A percentile compares a stretch with the other conserved stretches of the same genome.
Evolutionary conservation across 192 early-diverging fungal genomes (phyloP).

Genomic region (Umbelopsis isabellina): DNA sequence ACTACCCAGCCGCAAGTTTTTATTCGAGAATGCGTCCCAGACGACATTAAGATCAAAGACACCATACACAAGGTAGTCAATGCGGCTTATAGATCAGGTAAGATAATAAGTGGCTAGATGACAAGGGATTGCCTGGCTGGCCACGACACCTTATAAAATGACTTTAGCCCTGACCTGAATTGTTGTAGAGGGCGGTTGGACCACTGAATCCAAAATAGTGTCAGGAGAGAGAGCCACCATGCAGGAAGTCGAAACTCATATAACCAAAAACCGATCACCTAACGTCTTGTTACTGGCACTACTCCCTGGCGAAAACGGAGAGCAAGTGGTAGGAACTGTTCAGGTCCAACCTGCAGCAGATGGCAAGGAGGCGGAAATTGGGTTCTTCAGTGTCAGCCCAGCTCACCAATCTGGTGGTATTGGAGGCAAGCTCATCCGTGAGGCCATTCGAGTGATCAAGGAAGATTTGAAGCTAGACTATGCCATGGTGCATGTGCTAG

Average conservation of each 20-base stretch:
- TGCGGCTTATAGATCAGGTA: slow-evolving; percentile 51
- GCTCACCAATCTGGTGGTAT: slow-evolving; percentile 51
- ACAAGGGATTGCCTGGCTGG: too few relatives aligned
- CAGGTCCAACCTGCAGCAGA: slow-evolving; percentile 45
- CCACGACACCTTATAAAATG: too few relatives aligned
- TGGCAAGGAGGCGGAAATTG: slow-evolving; percentile 45
- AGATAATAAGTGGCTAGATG: not conserved
- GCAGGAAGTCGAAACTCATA: slow-evolving; percentile 35
- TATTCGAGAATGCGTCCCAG: slow-evolving; percentile 31
- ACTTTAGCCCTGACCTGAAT: not conserved
- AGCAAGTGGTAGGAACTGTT: slow-evolving; percentile 49
- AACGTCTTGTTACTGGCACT: slow-evolving; percentile 45
- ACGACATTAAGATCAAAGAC: slow-evolving; percentile 23
- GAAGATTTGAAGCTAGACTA: slow-evolving; percentile 37
- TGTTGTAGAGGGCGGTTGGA: slow-evolving; percentile 49
- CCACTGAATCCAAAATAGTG: slow-evolving; percentile 50
- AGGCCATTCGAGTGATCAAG: slow-evolving; percentile 35
- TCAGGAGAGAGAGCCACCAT: slow-evolving; percentile 42
- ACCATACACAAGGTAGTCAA: slow-evolving; percentile 46
- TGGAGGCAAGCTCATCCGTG: slow-evolving; percentile 49
- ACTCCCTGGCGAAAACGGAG: slow-evolving; percentile 23
- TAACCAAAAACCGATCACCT: slow-evolving; percentile 41
- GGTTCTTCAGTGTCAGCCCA: slow-evolving; percentile 51
- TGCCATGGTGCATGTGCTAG: slow-evolving; percentile 46
- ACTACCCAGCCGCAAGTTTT: not conserved